Conservation (phyloP, 352 stramenopile species). For the Peronospora farinosa region DNA sequence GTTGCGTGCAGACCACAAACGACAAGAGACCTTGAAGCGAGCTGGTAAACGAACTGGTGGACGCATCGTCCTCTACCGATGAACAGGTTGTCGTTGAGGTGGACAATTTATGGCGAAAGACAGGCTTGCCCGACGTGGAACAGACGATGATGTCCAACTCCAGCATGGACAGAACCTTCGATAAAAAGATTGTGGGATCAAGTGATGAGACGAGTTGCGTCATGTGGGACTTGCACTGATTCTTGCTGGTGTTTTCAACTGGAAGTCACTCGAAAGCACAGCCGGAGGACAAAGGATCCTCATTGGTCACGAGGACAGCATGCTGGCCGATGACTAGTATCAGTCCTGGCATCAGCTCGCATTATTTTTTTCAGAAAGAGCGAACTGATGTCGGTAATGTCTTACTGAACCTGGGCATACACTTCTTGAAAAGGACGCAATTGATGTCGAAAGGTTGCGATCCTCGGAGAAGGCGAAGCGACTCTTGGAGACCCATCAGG, state of each 20-base stretch:
- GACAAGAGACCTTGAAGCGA: constrained; percentile 61
- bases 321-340: constrained; percentile 14
- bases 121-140: constrained; percentile 53
- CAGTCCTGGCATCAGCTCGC: constrained; percentile 11
- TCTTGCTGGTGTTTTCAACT: background rate
- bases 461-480: no score
- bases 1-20: constrained; percentile 51
- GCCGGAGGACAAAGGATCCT: constrained; percentile 36
- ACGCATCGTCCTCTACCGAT: constrained; percentile 16
- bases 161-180: constrained; percentile 2
- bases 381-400: no score
- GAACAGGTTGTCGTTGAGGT: constrained; percentile 1
- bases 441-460: no score
- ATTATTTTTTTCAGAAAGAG: no score
- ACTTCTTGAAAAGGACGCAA: no score
- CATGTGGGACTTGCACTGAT: constrained; percentile 5
- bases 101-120: constrained; percentile 39
- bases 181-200: constrained; percentile 5
- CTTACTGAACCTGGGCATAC: no score
- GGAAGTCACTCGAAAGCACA: constrained; percentile 6
- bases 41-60: constrained; percentile 45
- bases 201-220: background rate
- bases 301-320: constrained; percentile 29
- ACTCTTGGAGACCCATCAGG: no score
- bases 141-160: constrained; percentile 53